Base-by-base conservation (phyloP, 495 filamentous ascomycete species). In the Xylaria castorea region DNA sequence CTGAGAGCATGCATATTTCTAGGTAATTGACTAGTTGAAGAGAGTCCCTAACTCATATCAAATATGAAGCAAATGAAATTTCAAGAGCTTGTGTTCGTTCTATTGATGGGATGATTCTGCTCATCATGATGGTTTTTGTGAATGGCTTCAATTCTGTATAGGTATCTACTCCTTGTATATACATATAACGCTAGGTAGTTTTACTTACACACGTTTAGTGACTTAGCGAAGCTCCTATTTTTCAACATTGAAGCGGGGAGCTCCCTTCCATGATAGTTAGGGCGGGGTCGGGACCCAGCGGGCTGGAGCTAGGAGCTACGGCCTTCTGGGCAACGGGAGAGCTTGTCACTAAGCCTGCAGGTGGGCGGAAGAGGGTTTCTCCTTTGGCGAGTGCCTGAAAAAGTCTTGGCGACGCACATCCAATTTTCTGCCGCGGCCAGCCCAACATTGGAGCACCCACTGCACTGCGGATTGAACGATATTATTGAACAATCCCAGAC, bases 401-500 rank as follows among this genome's bases (percentile, higher is more conserved):
- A 80, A 78, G 74, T 80, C 78, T 80, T 80, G 78, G 78, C 78
- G 76, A 75, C 78, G 78, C 78, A 80, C 78, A 73, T 73, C 65
- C 71, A 80, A 80, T 80, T 80, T 80, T 75, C 76, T 75, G 58
- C 71, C 66, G 66, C 66, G 65, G 44, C 58, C 25, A 63, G 44
- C 73, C 71, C 72, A 75, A 74, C 75, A 66, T 73, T 70, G 72
- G 70, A 72, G 76, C 76, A 77, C 70, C 71, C 73, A 57, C 69
- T 68, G 66, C 73, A 57, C 69, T 68, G 66, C 53, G 44, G 74
- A 74, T 62, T 71, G 68, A 74, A 14, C 60, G 73, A 75, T 71
- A 58, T 51, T 53, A 69, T 60, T 60, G 66, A 69, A 58, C n/a
- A 48, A 71, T 60, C 61, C 44, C 69, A 48, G 70, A 71, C 53